A percentile compares a stretch with the other conserved stretches of the same genome.
These are phyloP conservation scores for Cytospora piceicola DNA, from an alignment of 2,329 filamentous ascomycete species.

Conservation along the genomic window DNA sequence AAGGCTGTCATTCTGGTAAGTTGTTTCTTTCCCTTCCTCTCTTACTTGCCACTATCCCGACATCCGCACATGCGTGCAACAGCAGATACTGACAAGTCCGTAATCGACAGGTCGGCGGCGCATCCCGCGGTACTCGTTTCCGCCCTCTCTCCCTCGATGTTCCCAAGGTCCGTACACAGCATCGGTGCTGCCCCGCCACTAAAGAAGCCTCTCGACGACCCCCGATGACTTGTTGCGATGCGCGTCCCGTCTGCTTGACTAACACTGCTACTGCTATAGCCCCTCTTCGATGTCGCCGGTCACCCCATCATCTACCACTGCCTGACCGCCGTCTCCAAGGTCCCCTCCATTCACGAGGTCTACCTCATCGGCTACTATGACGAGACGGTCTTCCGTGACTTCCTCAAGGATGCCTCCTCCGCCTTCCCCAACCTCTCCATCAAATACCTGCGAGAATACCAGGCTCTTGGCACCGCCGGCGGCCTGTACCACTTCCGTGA, in stretches of 20 bases:
- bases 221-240: slow-evolving; percentile 2
- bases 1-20: slow-evolving; percentile 93
- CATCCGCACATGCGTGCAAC: neutral
- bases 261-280: slow-evolving; percentile 54
- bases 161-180: slow-evolving; percentile 72
- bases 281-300: slow-evolving; percentile 96
- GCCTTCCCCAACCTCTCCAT: slow-evolving; percentile 88
- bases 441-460: slow-evolving; percentile 96
- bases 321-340: slow-evolving; percentile 86
- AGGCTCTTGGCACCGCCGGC: slow-evolving; percentile 92
- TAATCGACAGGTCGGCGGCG: slow-evolving; percentile 77
- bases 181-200: slow-evolving; percentile 22
- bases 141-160: slow-evolving; percentile 93
- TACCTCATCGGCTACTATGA: slow-evolving; percentile 99
- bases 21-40: slow-evolving; percentile 22
- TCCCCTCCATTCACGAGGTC: slow-evolving; percentile 90
- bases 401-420: slow-evolving; percentile 87
- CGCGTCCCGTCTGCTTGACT: neutral
- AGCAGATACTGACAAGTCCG: slow-evolving; percentile 31
- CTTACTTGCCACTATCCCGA: too few relatives aligned
- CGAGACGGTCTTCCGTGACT: slow-evolving; percentile 94
- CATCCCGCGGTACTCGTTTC: slow-evolving; percentile 93
- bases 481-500: slow-evolving; percentile 99
- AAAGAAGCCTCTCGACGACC: neutral
- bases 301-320: slow-evolving; percentile 99